A percentile compares a stretch with the other conserved stretches of the same genome.
phyloP scores from a whole-genome alignment of 257 asterid species.

The Knoxia roxburghii region DNA sequence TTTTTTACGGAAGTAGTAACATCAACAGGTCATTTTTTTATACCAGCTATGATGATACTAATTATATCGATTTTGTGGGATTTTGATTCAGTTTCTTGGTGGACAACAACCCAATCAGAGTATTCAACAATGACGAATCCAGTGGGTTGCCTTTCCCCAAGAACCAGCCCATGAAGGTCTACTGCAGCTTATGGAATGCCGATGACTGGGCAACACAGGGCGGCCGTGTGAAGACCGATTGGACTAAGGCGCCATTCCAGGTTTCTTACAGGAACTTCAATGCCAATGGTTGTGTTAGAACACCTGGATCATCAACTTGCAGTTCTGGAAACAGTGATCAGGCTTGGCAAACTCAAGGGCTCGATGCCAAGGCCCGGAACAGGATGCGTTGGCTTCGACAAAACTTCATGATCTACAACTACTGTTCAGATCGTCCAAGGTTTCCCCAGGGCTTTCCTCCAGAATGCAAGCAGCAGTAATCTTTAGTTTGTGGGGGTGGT shows the following conservation, averaged over 20 bases:
- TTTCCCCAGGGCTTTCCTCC: slow-evolving; percentile 36
- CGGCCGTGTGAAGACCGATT: slow-evolving; percentile 48
- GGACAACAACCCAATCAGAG: slow-evolving; percentile 45
- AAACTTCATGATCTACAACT: slow-evolving; percentile 41
- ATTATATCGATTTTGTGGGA: not conserved
- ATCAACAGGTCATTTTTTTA: too few relatives aligned
- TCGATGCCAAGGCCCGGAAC: slow-evolving; percentile 34
- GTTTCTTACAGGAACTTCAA: slow-evolving; percentile 44
- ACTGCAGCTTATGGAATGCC: slow-evolving; percentile 57
- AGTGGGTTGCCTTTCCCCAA: slow-evolving; percentile 39
- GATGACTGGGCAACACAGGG: slow-evolving; percentile 61
- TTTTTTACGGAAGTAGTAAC: too few relatives aligned
- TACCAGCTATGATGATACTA: too few relatives aligned
- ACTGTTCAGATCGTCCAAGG: slow-evolving; percentile 40
- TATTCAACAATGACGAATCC: slow-evolving; percentile 35
- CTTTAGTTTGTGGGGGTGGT: slow-evolving; percentile 24
- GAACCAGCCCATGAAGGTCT: slow-evolving; percentile 39
- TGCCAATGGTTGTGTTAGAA: slow-evolving; percentile 20
- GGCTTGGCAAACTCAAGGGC: slow-evolving; percentile 30
- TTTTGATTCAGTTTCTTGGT: slow-evolving; percentile 40
- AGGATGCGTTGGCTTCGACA: slow-evolving; percentile 47
- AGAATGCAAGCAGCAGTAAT: slow-evolving; percentile 32
- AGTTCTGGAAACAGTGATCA: slow-evolving; percentile 9
- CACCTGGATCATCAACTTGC: slow-evolving; percentile 16
- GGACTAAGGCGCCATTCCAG: slow-evolving; percentile 43